phyloP scores from a whole-genome alignment of 2,329 filamentous ascomycete genomes.

The Aureobasidium sp. region DNA sequence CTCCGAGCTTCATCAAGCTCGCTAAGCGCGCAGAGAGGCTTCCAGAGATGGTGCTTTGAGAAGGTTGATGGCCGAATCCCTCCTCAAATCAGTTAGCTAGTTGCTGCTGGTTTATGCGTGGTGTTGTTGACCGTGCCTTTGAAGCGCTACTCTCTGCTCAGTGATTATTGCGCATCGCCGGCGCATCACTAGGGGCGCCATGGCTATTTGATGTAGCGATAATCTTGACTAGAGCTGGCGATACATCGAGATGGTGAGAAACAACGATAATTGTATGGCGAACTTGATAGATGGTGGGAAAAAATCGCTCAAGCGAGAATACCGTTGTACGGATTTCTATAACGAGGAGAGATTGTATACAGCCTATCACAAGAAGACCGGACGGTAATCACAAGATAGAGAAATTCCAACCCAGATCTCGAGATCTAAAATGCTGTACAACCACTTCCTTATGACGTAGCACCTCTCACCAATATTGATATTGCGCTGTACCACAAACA shows the following conservation, averaged over 20 bases:
- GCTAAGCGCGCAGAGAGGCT: neutral
- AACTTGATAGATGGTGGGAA: neutral
- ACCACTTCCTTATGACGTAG: no score
- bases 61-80: neutral
- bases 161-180: no score
- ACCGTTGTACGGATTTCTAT: constrained; percentile 4
- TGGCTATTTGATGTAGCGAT: neutral
- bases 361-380: no score
- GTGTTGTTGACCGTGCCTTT: no score
- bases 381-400: no score
- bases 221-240: neutral
- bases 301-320: neutral
- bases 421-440: no score
- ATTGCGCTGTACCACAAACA: no score
- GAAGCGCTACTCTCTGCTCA: no score
- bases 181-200: no score
- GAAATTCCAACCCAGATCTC: no score
- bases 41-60: neutral
- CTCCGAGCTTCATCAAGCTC: no score
- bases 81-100: neutral
- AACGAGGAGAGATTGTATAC: constrained; percentile 28
- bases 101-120: constrained; percentile 17
- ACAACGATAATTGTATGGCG: neutral
- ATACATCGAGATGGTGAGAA: neutral
- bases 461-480: no score